phyloP scores from a whole-genome alignment of 2,329 filamentous ascomycete species.

The Blastomyces parvus region DNA sequence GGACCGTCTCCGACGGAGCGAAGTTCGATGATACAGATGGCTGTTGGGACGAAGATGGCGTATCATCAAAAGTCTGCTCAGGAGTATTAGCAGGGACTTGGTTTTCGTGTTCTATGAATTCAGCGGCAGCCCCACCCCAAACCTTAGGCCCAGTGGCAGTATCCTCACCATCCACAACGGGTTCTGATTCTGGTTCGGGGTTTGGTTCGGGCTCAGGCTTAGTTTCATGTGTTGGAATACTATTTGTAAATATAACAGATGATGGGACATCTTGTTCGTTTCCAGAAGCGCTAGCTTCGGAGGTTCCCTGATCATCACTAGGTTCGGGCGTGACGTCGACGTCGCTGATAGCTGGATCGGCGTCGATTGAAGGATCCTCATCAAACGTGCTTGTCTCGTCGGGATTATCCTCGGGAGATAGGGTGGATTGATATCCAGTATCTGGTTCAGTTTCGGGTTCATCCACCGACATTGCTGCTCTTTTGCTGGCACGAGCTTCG shows the following conservation, averaged over 20 bases:
- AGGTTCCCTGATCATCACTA: neutral
- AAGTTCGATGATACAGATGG: neutral
- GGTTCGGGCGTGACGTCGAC: neutral
- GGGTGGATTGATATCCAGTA: neutral
- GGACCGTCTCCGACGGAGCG: neutral
- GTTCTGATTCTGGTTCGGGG: neutral
- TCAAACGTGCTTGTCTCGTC: neutral
- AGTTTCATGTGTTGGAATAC: neutral
- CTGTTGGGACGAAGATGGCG: neutral
- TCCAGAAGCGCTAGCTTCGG: neutral
- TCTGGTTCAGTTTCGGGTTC: neutral
- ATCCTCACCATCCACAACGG: neutral
- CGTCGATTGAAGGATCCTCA: neutral
- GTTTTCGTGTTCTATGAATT: constrained; percentile 35
- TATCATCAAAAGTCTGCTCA: constrained; percentile 42
- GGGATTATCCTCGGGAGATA: neutral
- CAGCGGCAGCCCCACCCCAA: constrained; percentile 46
- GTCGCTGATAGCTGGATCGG: neutral
- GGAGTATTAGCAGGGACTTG: constrained; percentile 34
- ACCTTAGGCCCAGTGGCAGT: constrained; percentile 26
- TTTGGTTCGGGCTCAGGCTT: neutral
- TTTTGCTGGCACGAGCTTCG: constrained; percentile 25
- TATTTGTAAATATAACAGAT: neutral
- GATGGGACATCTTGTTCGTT: neutral
- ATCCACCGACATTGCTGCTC: neutral